These are phyloP conservation scores for Nephromyces sp. DNA, from an alignment of 169 alveolate species.

Conservation along the genomic window DNA sequence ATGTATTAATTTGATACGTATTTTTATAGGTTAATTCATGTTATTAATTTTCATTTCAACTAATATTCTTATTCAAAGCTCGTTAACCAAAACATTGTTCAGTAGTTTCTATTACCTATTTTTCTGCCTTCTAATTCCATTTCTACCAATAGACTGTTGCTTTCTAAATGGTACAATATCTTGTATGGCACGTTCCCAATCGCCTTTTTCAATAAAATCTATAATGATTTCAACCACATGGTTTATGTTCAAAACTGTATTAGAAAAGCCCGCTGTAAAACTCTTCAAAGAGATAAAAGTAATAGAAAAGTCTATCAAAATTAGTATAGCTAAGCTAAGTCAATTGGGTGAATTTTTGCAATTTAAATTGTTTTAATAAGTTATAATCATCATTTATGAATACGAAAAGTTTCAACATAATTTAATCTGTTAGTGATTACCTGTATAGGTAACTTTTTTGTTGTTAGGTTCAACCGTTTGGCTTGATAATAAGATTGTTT, in stretches of 20 bases:
- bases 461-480: background rate
- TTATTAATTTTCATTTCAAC: too few species aligned
- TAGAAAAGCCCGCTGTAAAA: background rate
- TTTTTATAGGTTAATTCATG: too few species aligned
- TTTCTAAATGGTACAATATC: conserved; percentile 17
- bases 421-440: too few species aligned
- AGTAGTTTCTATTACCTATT: too few species aligned
- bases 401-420: background rate
- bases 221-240: conserved; percentile 23
- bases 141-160: conserved; percentile 16
- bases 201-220: background rate
- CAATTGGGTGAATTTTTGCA: background rate
- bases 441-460: background rate
- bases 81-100: too few species aligned
- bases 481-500: conserved; percentile 8
- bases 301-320: background rate
- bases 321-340: background rate
- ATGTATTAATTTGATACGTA: too few species aligned
- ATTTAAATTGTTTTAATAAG: background rate
- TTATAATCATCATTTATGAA: background rate
- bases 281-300: background rate
- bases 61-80: too few species aligned
- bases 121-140: background rate
- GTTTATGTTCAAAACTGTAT: conserved; percentile 19
- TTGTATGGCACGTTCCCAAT: conserved; percentile 24